These are phyloP conservation scores for Candida xyloterini DNA, from an alignment of 805 yeast species.

Conservation along the genomic window DNA sequence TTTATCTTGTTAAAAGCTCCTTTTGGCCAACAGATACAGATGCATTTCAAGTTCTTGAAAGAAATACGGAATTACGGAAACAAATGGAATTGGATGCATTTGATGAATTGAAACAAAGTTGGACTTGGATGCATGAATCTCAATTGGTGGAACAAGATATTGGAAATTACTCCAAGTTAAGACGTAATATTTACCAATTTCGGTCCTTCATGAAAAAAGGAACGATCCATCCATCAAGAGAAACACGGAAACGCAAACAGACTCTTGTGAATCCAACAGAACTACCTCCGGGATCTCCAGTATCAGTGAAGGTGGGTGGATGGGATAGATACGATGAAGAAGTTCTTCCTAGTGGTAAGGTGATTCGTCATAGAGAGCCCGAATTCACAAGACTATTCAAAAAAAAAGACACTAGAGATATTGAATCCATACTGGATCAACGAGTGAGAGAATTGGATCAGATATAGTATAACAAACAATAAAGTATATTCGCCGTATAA, in stretches of 20 bases:
- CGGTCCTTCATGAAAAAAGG: slow-evolving; percentile 35
- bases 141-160: slow-evolving; percentile 26
- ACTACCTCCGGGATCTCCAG: slow-evolving; percentile 47
- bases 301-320: slow-evolving; percentile 32
- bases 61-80: slow-evolving; percentile 60
- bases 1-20: slow-evolving; percentile 54
- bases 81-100: slow-evolving; percentile 71
- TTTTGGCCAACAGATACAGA: slow-evolving; percentile 73
- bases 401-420: slow-evolving; percentile 47
- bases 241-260: slow-evolving; percentile 47
- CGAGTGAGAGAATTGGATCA: slow-evolving; percentile 34
- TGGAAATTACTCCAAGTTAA: slow-evolving; percentile 18
- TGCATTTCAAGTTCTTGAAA: slow-evolving; percentile 73
- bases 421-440: slow-evolving; percentile 40
- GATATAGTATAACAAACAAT: slow-evolving; percentile 4
- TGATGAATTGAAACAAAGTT: slow-evolving; percentile 71
- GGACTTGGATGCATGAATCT: slow-evolving; percentile 55
- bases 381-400: slow-evolving; percentile 36
- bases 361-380: slow-evolving; percentile 40
- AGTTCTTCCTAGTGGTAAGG: slow-evolving; percentile 71
- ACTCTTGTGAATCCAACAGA: slow-evolving; percentile 47
- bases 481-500: slow-evolving; percentile 7
- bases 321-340: slow-evolving; percentile 47
- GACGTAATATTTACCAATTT: slow-evolving; percentile 22
- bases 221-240: slow-evolving; percentile 30